Percentiles rank a stretch among this genome's conserved stretches.
These are phyloP conservation scores for Ophiocordyceps camponoti-floridani DNA, from an alignment of 2,329 filamentous ascomycete genomes.

Conservation along the genomic window DNA sequence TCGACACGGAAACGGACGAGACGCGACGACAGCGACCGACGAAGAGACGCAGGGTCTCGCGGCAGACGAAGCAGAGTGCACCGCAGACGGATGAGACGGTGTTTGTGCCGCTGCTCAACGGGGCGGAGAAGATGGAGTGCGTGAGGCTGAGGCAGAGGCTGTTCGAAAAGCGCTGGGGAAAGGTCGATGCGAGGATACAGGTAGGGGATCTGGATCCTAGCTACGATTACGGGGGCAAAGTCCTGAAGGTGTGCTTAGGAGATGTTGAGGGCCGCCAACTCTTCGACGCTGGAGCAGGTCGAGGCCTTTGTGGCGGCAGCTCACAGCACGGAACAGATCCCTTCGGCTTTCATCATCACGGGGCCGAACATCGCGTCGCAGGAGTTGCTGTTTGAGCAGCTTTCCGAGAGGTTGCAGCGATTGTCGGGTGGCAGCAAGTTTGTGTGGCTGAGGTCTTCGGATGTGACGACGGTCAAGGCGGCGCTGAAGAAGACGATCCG, in stretches of 20 bases:
- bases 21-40: conserved; percentile 18
- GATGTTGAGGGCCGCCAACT: conserved; percentile 42
- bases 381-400: conserved; percentile 53
- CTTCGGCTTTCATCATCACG: conserved; percentile 56
- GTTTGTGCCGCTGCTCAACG: conserved; percentile 37
- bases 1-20: conserved; percentile 15
- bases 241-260: no score
- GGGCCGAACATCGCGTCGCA: conserved; percentile 66
- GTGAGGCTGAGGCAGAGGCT: conserved; percentile 35
- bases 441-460: conserved; percentile 49
- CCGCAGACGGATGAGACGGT: conserved; percentile 4
- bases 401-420: conserved; percentile 36
- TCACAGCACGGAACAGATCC: conserved; percentile 32
- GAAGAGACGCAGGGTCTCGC: conserved; percentile 39
- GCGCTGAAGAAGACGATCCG: conserved; percentile 56
- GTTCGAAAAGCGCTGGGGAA: conserved; percentile 46
- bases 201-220: conserved; percentile 5
- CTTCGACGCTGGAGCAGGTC: conserved; percentile 40
- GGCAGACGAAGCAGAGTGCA: conserved; percentile 10
- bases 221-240: no score
- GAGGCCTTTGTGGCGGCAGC: conserved; percentile 31
- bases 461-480: conserved; percentile 57
- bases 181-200: conserved; percentile 45
- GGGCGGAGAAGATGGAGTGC: conserved; percentile 29
- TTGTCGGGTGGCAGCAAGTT: conserved; percentile 35